Conservation (phyloP, 208 protist species). For the Trypanosoma melophagium region DNA sequence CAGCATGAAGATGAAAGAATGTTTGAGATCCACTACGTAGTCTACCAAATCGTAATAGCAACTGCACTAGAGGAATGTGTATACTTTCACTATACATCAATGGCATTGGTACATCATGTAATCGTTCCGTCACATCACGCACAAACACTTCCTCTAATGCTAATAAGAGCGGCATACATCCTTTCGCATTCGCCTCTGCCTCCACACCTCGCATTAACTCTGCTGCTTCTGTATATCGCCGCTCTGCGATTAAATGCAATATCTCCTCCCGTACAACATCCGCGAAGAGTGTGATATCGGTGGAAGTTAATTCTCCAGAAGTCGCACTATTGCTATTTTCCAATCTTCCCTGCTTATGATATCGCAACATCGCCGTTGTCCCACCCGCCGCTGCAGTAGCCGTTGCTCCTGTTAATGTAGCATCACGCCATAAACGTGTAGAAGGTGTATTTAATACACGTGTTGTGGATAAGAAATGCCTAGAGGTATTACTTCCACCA, state of each 20-base stretch:
- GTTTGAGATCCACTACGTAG: slow-evolving; percentile 43
- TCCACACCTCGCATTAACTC: slow-evolving; percentile 64
- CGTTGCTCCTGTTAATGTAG: slow-evolving; percentile 13
- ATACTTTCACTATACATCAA: slow-evolving; percentile 72
- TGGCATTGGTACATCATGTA: slow-evolving; percentile 59
- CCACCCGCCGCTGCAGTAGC: neutral
- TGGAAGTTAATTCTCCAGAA: neutral
- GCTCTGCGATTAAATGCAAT: slow-evolving; percentile 62
- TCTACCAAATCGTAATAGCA: slow-evolving; percentile 77
- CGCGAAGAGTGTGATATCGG: slow-evolving; percentile 58
- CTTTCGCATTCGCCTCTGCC: slow-evolving; percentile 43
- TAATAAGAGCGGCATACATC: slow-evolving; percentile 66
- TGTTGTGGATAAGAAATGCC: slow-evolving; percentile 46
- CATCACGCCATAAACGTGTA: slow-evolving; percentile 58
- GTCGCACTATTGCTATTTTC: neutral
- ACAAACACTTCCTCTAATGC: slow-evolving; percentile 71
- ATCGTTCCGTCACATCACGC: slow-evolving; percentile 35
- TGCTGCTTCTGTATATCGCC: slow-evolving; percentile 64
- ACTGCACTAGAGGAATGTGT: slow-evolving; percentile 76
- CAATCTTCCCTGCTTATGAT: neutral
- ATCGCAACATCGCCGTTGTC: slow-evolving; percentile 1
- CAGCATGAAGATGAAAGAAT: slow-evolving; percentile 67
- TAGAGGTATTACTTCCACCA: neutral
- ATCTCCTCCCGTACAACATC: slow-evolving; percentile 72
- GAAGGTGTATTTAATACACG: slow-evolving; percentile 66